A percentile compares a stretch with the other conserved stretches of the same genome.
Evolutionary conservation across 257 asterid species (phyloP).

Genomic region (Solanum habrochaites): DNA sequence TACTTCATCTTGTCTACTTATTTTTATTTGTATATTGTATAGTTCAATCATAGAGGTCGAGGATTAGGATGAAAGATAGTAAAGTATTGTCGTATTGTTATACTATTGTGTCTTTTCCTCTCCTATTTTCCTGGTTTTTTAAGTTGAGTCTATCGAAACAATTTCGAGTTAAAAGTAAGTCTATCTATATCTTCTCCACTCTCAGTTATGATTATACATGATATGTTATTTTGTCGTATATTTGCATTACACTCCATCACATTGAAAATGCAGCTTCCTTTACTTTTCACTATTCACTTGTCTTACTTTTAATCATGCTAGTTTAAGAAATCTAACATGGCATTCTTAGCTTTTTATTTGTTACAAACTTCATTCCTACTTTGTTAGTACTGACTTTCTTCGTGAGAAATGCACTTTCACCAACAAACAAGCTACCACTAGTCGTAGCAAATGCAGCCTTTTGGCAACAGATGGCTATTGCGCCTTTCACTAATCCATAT

Average conservation of each 20-base stretch:
- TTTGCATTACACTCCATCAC: neutral
- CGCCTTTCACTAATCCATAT: neutral
- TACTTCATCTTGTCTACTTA: neutral
- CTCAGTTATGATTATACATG: neutral
- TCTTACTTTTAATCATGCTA: neutral
- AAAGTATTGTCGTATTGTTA: neutral
- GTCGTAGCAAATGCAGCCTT: neutral
- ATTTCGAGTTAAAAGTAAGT: neutral
- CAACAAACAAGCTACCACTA: neutral
- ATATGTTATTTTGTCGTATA: neutral
- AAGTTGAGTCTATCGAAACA: neutral
- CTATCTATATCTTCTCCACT: accelerated
- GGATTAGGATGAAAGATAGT: neutral
- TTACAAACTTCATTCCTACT: neutral
- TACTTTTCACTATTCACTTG: neutral
- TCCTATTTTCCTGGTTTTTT: neutral
- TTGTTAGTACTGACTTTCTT: neutral
- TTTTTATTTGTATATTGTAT: neutral
- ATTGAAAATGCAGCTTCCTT: neutral
- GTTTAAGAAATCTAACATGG: neutral
- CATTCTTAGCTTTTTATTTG: neutral
- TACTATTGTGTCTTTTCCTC: neutral
- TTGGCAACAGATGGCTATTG: neutral
- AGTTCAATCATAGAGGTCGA: neutral
- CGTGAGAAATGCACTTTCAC: neutral